A percentile compares a stretch with the other conserved stretches of the same genome.
Conservation (phyloP, 1,284 basidiomycete genomes). For the Puccinia triticina region DNA sequence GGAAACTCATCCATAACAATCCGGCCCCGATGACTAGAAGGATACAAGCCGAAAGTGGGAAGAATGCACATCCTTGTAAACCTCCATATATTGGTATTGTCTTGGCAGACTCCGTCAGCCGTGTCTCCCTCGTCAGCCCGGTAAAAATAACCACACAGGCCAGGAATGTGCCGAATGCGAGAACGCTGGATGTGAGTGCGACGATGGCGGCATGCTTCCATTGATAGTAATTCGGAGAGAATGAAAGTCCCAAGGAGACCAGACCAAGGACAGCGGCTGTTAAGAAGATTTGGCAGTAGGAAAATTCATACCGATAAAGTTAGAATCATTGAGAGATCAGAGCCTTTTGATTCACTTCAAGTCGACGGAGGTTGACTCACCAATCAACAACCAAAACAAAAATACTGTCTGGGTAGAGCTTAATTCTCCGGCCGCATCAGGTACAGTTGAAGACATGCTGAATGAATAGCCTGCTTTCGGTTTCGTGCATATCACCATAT, state of each 20-base stretch:
- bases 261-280: constrained; percentile 37
- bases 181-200: constrained; percentile 24
- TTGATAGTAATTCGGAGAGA: constrained; percentile 42
- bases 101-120: constrained; percentile 35
- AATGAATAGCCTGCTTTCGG: constrained; percentile 48
- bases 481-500: constrained; percentile 23
- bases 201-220: constrained; percentile 46
- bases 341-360: not conserved
- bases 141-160: constrained; percentile 39
- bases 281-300: not conserved
- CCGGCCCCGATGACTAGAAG: constrained; percentile 19
- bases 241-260: constrained; percentile 28
- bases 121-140: constrained; percentile 29
- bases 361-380: not conserved
- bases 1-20: constrained; percentile 37
- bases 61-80: constrained; percentile 26
- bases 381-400: constrained; percentile 37
- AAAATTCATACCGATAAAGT: not conserved
- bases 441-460: constrained; percentile 29
- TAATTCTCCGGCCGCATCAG: constrained; percentile 38
- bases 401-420: constrained; percentile 41
- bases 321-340: not conserved
- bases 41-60: constrained; percentile 34
- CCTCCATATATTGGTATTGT: constrained; percentile 40
- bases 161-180: constrained; percentile 41